Evolutionary conservation across 768 basidiomycete genomes (phyloP).

Genomic region (Tubosaeta sp.): DNA sequence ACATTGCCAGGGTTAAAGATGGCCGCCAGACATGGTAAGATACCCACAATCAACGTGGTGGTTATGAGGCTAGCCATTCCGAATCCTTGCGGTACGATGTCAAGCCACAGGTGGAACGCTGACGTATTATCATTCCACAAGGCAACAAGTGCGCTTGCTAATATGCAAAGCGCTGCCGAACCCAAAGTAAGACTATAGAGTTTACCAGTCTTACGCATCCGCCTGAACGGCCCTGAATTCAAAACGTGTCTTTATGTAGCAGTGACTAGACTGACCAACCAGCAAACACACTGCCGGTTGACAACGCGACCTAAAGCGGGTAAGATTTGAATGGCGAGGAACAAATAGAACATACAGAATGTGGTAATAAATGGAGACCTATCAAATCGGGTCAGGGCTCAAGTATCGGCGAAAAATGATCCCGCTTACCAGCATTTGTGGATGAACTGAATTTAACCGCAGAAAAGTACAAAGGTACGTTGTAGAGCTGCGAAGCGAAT

Average conservation of each 20-base stretch:
- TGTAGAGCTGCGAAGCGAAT: slow-evolving; percentile 58
- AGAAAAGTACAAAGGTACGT: slow-evolving; percentile 85
- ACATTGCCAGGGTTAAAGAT: slow-evolving; percentile 7
- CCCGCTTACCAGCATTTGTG: slow-evolving; percentile 60
- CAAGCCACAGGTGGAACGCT: slow-evolving; percentile 64
- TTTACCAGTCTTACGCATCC: slow-evolving; percentile 84
- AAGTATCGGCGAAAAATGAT: not conserved
- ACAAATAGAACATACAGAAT: slow-evolving; percentile 56
- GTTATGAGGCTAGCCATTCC: slow-evolving; percentile 84
- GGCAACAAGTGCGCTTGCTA: slow-evolving; percentile 57
- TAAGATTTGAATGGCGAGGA: slow-evolving; percentile 10
- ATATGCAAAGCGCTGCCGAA: slow-evolving; percentile 56
- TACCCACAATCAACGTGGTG: slow-evolving; percentile 75
- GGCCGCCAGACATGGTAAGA: slow-evolving; percentile 1
- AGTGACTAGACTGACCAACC: slow-evolving; percentile 59
- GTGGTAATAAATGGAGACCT: slow-evolving; percentile 87
- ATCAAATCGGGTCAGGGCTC: slow-evolving; percentile 11
- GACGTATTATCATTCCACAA: slow-evolving; percentile 65
- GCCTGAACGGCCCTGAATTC: slow-evolving; percentile 40
- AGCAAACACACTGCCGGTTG: slow-evolving; percentile 80
- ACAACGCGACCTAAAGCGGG: slow-evolving; percentile 61
- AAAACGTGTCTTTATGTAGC: slow-evolving; percentile 3
- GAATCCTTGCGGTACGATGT: slow-evolving; percentile 77
- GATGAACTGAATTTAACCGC: slow-evolving; percentile 70
- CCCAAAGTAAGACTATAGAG: slow-evolving; percentile 71